A percentile compares a stretch with the other conserved stretches of the same genome.
Evolutionary conservation across 2,329 filamentous ascomycete species (phyloP).

Genomic region (Nakataea oryzae): DNA sequence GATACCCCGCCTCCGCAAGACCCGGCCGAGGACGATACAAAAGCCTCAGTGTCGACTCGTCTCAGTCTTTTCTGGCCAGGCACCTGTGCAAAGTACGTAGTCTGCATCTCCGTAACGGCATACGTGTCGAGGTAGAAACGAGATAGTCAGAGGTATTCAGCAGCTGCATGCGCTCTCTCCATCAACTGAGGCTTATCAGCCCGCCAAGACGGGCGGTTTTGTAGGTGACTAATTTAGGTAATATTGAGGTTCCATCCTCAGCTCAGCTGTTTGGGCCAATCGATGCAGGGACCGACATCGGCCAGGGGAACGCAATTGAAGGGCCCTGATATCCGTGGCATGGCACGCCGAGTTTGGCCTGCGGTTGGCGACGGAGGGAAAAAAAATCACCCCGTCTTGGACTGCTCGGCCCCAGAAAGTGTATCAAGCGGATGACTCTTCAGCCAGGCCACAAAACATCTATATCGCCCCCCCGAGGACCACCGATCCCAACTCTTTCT

Average conservation of each 20-base stretch:
- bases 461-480: neutral
- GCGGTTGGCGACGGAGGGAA: neutral
- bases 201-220: neutral
- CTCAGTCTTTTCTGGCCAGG: too few species aligned
- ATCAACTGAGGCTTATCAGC: neutral
- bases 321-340: neutral
- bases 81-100: too few species aligned
- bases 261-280: slow-evolving; percentile 1
- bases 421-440: neutral
- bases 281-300: slow-evolving; percentile 3
- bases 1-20: too few species aligned
- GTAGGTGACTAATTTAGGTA: neutral
- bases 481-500: neutral
- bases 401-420: neutral
- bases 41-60: too few species aligned
- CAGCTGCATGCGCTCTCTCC: too few species aligned
- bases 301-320: neutral
- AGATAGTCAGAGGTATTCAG: too few species aligned
- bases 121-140: too few species aligned
- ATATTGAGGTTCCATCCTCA: neutral
- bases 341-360: too few species aligned
- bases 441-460: neutral
- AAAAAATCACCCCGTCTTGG: neutral
- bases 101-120: too few species aligned
- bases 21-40: too few species aligned